Conservation (phyloP, 768 basidiomycete species). For the Hortiboletus flavorubellus region DNA sequence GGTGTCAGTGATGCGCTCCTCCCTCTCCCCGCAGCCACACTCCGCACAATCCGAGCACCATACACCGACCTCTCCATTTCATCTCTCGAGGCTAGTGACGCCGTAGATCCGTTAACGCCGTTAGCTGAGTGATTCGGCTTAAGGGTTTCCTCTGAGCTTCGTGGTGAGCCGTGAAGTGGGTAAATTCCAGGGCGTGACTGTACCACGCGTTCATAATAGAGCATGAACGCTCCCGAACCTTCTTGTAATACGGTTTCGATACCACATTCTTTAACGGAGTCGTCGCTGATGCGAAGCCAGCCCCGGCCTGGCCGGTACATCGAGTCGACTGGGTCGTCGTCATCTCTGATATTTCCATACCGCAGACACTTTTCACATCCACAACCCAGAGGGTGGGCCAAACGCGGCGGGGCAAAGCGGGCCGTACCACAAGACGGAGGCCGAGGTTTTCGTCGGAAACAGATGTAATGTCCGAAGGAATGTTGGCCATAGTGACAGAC, state of each 20-base stretch:
- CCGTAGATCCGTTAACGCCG: constrained; percentile 46
- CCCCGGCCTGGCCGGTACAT: constrained; percentile 49
- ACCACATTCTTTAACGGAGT: constrained; percentile 70
- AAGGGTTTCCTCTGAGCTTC: constrained; percentile 65
- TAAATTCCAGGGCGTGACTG: constrained; percentile 35
- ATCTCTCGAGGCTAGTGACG: constrained; percentile 37
- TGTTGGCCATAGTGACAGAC: constrained; percentile 95
- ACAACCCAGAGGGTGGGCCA: constrained; percentile 43
- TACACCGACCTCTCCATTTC: constrained; percentile 23
- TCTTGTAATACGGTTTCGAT: constrained; percentile 71
- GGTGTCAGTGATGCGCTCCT: constrained; percentile 38
- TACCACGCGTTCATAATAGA: constrained; percentile 84
- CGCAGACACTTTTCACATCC: constrained; percentile 43
- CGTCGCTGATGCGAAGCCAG: constrained; percentile 91
- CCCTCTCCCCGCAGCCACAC: constrained; percentile 46
- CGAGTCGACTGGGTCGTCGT: constrained; percentile 37
- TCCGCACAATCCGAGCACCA: constrained; percentile 53
- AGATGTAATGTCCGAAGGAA: constrained; percentile 93
- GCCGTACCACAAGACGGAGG: constrained; percentile 36
- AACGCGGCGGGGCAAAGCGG: constrained; percentile 39
- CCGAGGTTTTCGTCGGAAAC: constrained; percentile 80
- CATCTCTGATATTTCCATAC: constrained; percentile 58
- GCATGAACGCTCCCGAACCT: constrained; percentile 80
- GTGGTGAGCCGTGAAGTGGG: constrained; percentile 34
- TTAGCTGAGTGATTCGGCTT: constrained; percentile 41